phyloP scores from a whole-genome alignment of 441 rosid genomes.

The Hura crepitans region DNA sequence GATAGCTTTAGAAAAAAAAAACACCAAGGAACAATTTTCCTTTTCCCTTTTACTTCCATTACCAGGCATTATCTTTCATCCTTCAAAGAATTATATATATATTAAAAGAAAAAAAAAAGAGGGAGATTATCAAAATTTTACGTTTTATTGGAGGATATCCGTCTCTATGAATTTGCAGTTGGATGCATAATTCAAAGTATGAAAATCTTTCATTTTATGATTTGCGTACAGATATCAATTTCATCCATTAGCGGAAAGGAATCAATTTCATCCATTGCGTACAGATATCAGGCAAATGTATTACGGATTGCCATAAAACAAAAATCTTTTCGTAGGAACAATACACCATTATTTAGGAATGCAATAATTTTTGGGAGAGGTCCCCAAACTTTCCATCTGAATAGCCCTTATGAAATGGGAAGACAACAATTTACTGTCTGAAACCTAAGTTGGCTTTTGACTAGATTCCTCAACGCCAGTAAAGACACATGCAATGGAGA shows the following conservation, averaged over 20 bases:
- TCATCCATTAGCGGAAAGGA: not conserved
- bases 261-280: not conserved
- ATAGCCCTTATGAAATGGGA: not conserved
- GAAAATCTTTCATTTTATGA: not conserved
- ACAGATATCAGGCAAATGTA: not conserved
- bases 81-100: too few relatives aligned
- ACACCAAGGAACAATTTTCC: too few relatives aligned
- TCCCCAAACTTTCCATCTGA: conserved; percentile 1
- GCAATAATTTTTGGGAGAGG: not conserved
- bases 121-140: too few relatives aligned
- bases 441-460: not conserved
- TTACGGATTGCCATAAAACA: not conserved
- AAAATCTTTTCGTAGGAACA: not conserved
- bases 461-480: not conserved
- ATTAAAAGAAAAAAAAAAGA: too few relatives aligned
- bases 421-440: not conserved
- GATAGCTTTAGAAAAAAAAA: not conserved
- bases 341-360: not conserved
- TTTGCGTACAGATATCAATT: not conserved
- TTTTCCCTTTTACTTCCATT: not conserved
- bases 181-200: not conserved
- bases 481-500: not conserved
- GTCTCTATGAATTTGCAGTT: not conserved
- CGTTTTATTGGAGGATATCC: too few relatives aligned
- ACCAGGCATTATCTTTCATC: too few relatives aligned